Conservation (phyloP, 805 yeast species). For the Candida parachauliodes region DNA sequence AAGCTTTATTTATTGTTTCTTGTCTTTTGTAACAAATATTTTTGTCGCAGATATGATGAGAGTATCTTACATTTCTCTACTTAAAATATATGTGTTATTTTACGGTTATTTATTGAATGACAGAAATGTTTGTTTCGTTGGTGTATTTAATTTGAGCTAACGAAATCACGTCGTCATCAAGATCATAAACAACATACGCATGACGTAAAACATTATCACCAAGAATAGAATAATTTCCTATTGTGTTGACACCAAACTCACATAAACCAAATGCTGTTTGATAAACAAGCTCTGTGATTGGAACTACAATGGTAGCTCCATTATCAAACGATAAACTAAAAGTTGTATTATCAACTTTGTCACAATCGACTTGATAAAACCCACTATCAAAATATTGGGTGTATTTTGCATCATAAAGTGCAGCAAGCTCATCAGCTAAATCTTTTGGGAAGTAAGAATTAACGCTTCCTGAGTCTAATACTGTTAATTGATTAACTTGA, state of each 20-base stretch:
- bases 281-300: slow-evolving; percentile 29
- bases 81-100: no score
- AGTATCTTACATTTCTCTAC: slow-evolving; percentile 4
- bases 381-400: slow-evolving; percentile 6
- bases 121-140: slow-evolving; percentile 14
- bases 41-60: neutral
- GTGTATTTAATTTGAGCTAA: slow-evolving; percentile 39
- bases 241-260: slow-evolving; percentile 14
- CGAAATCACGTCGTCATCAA: slow-evolving; percentile 54
- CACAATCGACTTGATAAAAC: neutral
- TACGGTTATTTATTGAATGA: slow-evolving; percentile 3
- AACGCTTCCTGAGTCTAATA: slow-evolving; percentile 36
- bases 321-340: slow-evolving; percentile 1
- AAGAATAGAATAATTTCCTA: slow-evolving; percentile 21
- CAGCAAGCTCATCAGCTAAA: slow-evolving; percentile 12
- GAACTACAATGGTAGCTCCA: slow-evolving; percentile 40
- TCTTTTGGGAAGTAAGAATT: slow-evolving; percentile 41
- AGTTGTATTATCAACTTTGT: neutral
- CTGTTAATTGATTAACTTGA: slow-evolving; percentile 18
- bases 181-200: slow-evolving; percentile 62
- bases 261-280: slow-evolving; percentile 23
- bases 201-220: slow-evolving; percentile 67
- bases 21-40: neutral
- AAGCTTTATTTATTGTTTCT: neutral
- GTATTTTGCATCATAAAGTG: neutral